Base-by-base conservation (phyloP, 1,284 basidiomycete species). In the Coniferiporia sulphurascens region DNA sequence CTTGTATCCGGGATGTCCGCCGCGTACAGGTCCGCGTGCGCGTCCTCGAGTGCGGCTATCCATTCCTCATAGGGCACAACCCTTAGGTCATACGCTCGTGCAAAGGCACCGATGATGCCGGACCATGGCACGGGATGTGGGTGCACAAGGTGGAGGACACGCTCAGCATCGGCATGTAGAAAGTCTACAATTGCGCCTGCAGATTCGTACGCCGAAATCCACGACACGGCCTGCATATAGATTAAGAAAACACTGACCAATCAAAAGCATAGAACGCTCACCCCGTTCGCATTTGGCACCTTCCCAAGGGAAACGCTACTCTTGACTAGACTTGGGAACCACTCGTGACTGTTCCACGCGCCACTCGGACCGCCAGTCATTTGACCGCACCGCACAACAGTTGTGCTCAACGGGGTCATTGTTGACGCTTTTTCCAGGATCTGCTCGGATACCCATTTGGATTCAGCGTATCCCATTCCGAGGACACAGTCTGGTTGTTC, bases 401-500 rank as follows among this genome's bases (percentile, higher is more conserved):
- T 60, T 3, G 69, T 57, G 7, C 58, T 58, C 4, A 74, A 58
- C 2, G 63, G 34, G 0, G 71, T 70, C 21, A 64, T 15, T 27
- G 55, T 38, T 4, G 66, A 60, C 1, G 71, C 70, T 9, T 38
- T 57, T 21, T 59, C 48, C 12, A 74, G 61, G 19, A 75, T 64
- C 36, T 64, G 58, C 62, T 75, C 73, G 7, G 66, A 63, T 17
- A 74, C 70, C 68, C 69, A 74, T 61, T 75, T 75, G 8, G 71
- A 71, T 60, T 73, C 69, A 36, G 67, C 64, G 55, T 75, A 75
- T 8, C 73, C 73, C 4, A 60, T 59, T 6, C 66, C 67, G 4
- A 65, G 60, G 0, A 70, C 67, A 17, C 64, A 48, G 8, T 46
- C 44, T 21, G 19, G 32, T 5, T 66, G 58, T 22, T 67, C 65